These are phyloP conservation scores for Ogataea trehalophila DNA, from an alignment of 805 yeast genomes.

Conservation along the genomic window DNA sequence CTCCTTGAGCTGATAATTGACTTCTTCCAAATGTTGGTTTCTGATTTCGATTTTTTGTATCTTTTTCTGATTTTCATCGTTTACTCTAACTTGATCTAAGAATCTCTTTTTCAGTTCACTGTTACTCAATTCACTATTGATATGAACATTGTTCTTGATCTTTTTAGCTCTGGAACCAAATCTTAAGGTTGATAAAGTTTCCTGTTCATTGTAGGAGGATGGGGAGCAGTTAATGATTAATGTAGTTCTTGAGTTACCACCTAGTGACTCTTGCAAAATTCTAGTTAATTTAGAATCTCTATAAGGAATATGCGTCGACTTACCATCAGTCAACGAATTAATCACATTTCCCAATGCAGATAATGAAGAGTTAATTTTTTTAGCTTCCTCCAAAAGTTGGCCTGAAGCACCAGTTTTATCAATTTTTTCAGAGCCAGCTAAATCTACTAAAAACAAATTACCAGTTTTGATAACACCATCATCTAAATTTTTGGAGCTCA, in stretches of 20 bases:
- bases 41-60: conserved; percentile 21
- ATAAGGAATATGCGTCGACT: conserved; percentile 63
- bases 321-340: conserved; percentile 68
- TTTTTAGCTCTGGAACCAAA: conserved; percentile 72
- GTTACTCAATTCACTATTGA: conserved; percentile 37
- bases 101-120: conserved; percentile 21
- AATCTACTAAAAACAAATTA: conserved; percentile 68
- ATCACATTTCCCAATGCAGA: conserved; percentile 79
- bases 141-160: conserved; percentile 59
- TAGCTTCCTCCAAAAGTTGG: conserved; percentile 73
- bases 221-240: conserved; percentile 74
- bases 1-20: conserved; percentile 36
- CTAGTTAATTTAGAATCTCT: conserved; percentile 77
- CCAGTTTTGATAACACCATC: conserved; percentile 60
- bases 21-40: conserved; percentile 35
- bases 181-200: conserved; percentile 66
- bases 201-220: conserved; percentile 47
- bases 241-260: conserved; percentile 78
- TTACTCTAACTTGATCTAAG: conserved; percentile 18
- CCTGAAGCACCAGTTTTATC: conserved; percentile 76
- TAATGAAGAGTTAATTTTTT: conserved; percentile 74
- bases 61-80: conserved; percentile 17
- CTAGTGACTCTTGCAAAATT: conserved; percentile 71
- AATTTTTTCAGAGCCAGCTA: conserved; percentile 84
- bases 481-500: conserved; percentile 53